A percentile compares a stretch with the other conserved stretches of the same genome.
Conservation (phyloP, 257 asterid genomes). For the Verbascum thapsus region DNA sequence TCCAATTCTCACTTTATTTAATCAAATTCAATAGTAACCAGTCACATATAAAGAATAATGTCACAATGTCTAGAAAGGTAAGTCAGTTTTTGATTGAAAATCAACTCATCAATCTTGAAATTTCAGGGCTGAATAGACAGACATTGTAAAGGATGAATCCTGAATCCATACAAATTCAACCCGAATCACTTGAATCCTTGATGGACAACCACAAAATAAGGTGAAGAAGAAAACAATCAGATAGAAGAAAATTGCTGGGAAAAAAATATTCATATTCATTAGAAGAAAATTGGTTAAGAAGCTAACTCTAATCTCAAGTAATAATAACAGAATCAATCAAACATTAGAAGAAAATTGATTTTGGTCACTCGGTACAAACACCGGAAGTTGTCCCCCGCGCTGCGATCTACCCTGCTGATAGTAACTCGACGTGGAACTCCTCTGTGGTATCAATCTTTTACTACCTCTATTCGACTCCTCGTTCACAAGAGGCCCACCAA, state of each 20-base stretch:
- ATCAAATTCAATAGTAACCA: too few relatives aligned
- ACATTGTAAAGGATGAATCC: too few relatives aligned
- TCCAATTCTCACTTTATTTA: too few relatives aligned
- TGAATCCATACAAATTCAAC: too few relatives aligned
- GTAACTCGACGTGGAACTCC: conserved; percentile 56
- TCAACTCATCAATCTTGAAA: too few relatives aligned
- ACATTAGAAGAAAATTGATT: conserved; percentile 52
- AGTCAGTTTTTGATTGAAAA: too few relatives aligned
- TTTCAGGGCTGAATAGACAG: too few relatives aligned
- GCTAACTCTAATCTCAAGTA: conserved; percentile 34
- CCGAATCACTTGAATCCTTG: too few relatives aligned
- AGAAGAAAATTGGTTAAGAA: conserved; percentile 24
- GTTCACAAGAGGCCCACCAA: conserved; percentile 75
- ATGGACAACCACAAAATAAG: conserved; percentile 1
- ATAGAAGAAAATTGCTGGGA: background rate
- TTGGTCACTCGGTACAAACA: conserved; percentile 87
- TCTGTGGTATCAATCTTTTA: conserved; percentile 37
- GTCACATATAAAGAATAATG: too few relatives aligned
- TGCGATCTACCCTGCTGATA: conserved; percentile 83
- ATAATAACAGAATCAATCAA: conserved; percentile 14
- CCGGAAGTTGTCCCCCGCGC: conserved; percentile 95
- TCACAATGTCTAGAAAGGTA: too few relatives aligned
- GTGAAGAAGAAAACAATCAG: background rate
- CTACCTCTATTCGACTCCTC: conserved; percentile 56
- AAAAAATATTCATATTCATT: conserved; percentile 8